Evolutionary conservation across 768 basidiomycete genomes (phyloP), one percentile per base, ranked within the genome.

Genomic region (Multifurca ochricompacta): DNA sequence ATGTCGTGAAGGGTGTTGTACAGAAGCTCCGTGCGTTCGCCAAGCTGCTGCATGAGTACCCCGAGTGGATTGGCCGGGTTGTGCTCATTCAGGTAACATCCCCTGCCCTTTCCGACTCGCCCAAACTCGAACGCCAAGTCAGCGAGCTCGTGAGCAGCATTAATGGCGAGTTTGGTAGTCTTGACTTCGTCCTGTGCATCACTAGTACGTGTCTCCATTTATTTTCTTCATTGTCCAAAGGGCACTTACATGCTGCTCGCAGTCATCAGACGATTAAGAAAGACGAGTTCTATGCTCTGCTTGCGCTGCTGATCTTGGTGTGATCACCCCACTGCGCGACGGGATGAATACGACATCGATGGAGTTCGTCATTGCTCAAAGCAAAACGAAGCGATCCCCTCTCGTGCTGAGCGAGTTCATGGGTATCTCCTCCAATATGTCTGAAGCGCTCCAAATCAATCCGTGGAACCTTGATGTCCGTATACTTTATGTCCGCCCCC

Each of bases 311-410:
- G 94, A 97, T 66, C 77, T 98, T 11, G 95, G 87, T 14, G 85
- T 98, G 37, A 95, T 97, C 68, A 97, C 95, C 0, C 91, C 93
- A 1, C 77, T 97, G 6, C 82, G 95, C 31, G 95, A 99, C 65
- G 96, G 95, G 6, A 98, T 98, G 96, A 99, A 99, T 76, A 97
- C 95, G 13, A 96, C 94, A 0, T 87, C 85, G 48, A 95, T 96
- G 92, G 95, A 98, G 70, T 97, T 94, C 68, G 87, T 95, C 27
- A 87, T 98, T 58, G 92, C 93, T 31, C 95, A 99, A 70, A 81
- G 87, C 62, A 77, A 75, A 63, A 87, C 90, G 48, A 85, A 86
- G 66, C 82, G 81, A 70, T 84, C 81, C 32, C 93, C 95, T 0
- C 81, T 93, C 48, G 87, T 97, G 56, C 73, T 99, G 51, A 92